Evolutionary conservation across 2,329 filamentous ascomycete species (phyloP), one percentile per base, ranked within the genome.

Genomic region (Hymenoscyphus scutula): DNA sequence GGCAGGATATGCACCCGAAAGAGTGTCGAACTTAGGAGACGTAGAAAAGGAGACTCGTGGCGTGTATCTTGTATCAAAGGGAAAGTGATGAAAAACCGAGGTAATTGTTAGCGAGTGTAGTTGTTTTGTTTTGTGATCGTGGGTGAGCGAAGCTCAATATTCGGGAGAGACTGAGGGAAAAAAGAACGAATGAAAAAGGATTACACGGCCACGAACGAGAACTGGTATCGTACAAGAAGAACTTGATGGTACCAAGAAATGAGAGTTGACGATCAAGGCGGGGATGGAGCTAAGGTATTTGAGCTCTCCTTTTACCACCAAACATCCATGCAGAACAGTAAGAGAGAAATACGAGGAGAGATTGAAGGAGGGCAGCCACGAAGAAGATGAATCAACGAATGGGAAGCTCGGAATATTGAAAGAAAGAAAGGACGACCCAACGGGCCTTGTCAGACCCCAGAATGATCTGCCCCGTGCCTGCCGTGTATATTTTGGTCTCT

Each of bases 91-190:
- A 19, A 51, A 51, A 13, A 23, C n/a, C 45, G 19, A 51, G 45
- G 45, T 23, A 23, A 23, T 25, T 23, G 5, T 5, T 51, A 51
- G 45, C 45, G 45, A 51, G 45, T 25, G 45, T 51, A 23, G 45
- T 23, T 51, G 23, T 51, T 51, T 51, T 48, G 41, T 23, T 41
- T 48, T 48, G 41, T 48, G 41, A 25, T 48, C 41, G 41, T 48
- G n/a, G 45, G 23, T 3, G 19, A 19, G 41, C 11, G 41, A 10
- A 19, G 45, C 45, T 23, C 41, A 48, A 48, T 23, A 19, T 25
- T 48, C 45, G 19, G 45, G 13, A 51, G 45, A 51, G 45, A 25
- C 45, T 13, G 45, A 17, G 38, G n/a, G n/a, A 51, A 19, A 51
- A 23, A 51, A 25, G 13, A 51, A 25, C 19, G 45, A 51, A 51